Base-by-base conservation (phyloP, 225 moss, liverwort and hornwort species). In the Polytrichum formosum region DNA sequence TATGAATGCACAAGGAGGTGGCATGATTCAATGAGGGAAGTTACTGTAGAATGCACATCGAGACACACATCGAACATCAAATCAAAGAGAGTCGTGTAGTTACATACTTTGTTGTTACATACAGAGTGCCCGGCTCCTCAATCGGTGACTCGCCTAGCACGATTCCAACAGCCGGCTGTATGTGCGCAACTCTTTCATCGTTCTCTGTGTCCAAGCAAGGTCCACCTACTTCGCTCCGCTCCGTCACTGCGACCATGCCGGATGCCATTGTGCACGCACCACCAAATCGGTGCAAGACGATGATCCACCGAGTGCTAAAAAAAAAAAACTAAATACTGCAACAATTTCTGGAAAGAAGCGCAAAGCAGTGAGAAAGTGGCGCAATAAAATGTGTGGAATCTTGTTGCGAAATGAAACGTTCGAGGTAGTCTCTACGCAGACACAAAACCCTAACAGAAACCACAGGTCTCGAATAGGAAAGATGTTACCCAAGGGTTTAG, bases 61-160 rank as follows among this genome's bases (percentile, higher is more conserved):
- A 28, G 54, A 53, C 27, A 64, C 1, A 18, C 1, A 22, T 26
- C 23, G 23, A 56, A 35, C 18, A 55, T 18, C 20, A 54, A 27
- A 20, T 53, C 26, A 27, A 33, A 7, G 21, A n/a, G 63, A 13
- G 5, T 4, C 30, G 7, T 28, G 10, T 29, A 5, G 28, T 29
- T 71, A 76, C 63, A 61, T 22, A 93, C 96, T 85, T 93, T 55
- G 91, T 96, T 8, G 93, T 93, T 65, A 96, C 90, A 75, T 90
- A 89, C 28, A 96, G 83, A 9, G 91, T 96, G 25, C 96, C 96
- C 33, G 85, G 84, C 67, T 90, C 89, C 37, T 91, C 88, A n/a
- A 80, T 70, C 18, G 70, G 71, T 35, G 82, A 79, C 4, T 90
- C 88, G 13, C 87, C 93, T 55, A 93, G 81, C 71, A 93, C 85